These are phyloP conservation scores for Curvularia sp. DNA, from an alignment of 2,329 filamentous ascomycete genomes.

Conservation along the genomic window DNA sequence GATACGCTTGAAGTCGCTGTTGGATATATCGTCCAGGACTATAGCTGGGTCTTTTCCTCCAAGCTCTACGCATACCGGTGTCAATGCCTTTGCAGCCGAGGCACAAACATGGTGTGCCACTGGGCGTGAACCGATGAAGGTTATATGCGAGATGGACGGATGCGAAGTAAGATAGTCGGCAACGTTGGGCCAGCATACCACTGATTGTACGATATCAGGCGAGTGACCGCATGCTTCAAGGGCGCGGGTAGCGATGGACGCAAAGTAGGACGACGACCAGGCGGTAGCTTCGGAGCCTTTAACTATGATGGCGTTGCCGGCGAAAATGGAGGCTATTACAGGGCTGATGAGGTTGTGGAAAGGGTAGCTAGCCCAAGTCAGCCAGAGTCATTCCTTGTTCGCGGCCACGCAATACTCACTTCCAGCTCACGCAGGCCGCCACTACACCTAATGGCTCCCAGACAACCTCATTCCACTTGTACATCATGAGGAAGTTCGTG, in stretches of 20 bases:
- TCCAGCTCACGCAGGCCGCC: slow-evolving; percentile 93
- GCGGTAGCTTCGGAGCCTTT: slow-evolving; percentile 96
- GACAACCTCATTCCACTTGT: slow-evolving; percentile 88
- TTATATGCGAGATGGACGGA: slow-evolving; percentile 82
- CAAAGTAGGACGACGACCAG: slow-evolving; percentile 87
- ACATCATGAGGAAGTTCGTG: slow-evolving; percentile 91
- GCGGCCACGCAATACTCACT: slow-evolving; percentile 63
- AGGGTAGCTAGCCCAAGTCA: slow-evolving; percentile 49
- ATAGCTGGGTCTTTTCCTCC: slow-evolving; percentile 95
- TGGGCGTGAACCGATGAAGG: slow-evolving; percentile 90
- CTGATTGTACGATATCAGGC: slow-evolving; percentile 79
- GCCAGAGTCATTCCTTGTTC: slow-evolving; percentile 3
- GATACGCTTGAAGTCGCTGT: slow-evolving; percentile 71
- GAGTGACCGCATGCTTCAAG: slow-evolving; percentile 83
- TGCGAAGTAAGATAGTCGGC: slow-evolving; percentile 86
- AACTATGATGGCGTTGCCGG: slow-evolving; percentile 89
- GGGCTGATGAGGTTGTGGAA: slow-evolving; percentile 96
- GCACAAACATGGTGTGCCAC: slow-evolving; percentile 89
- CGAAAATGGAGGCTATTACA: slow-evolving; percentile 86
- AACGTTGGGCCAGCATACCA: slow-evolving; percentile 86
- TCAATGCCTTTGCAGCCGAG: slow-evolving; percentile 85
- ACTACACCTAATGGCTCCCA: slow-evolving; percentile 96
- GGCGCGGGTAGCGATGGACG: slow-evolving; percentile 77
- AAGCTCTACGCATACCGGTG: slow-evolving; percentile 86
- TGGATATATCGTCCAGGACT: slow-evolving; percentile 77